Percentiles rank a stretch among this genome's conserved stretches.
Evolutionary conservation across 2,329 filamentous ascomycete species (phyloP).

Genomic region (Talaromyces sp.): DNA sequence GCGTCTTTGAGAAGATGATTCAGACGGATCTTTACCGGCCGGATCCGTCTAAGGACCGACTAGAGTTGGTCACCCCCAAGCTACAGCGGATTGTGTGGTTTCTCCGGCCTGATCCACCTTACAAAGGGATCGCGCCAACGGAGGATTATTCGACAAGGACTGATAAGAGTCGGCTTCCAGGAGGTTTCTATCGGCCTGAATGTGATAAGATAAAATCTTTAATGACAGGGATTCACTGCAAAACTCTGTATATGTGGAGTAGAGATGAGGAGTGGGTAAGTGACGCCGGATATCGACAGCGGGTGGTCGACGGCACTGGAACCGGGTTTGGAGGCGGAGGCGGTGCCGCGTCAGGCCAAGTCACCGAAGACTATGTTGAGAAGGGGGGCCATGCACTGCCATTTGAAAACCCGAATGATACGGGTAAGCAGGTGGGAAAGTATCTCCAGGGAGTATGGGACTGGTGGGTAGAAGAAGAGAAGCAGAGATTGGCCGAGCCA

Average conservation of each 20-base stretch:
- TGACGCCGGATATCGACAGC: constrained; percentile 4
- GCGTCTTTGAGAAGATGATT: constrained; percentile 7
- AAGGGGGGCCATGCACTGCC: constrained; percentile 3
- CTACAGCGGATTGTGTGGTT: constrained; percentile 4
- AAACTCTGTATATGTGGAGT: constrained; percentile 7
- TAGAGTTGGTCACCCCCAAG: constrained; percentile 4
- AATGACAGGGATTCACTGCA: constrained; percentile 6
- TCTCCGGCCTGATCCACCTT: constrained; percentile 4
- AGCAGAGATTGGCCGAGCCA: background rate
- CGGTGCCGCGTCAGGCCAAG: background rate
- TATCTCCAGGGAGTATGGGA: constrained; percentile 2
- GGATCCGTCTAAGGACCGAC: constrained; percentile 1
- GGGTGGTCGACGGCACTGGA: constrained; percentile 2
- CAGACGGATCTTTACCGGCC: constrained; percentile 5
- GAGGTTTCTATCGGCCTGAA: constrained; percentile 6
- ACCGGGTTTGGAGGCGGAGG: constrained; percentile 3
- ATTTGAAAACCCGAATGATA: constrained; percentile 6
- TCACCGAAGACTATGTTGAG: constrained; percentile 3
- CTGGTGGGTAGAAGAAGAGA: constrained; percentile 2
- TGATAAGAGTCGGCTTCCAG: constrained; percentile 2
- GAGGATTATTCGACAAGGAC: constrained; percentile 6
- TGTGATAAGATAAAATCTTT: constrained; percentile 6
- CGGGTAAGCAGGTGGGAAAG: constrained; percentile 2
- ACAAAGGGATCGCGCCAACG: constrained; percentile 3
- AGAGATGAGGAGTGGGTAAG: constrained; percentile 3